Evolutionary conservation across 441 rosid species (phyloP), one percentile per base, ranked within the genome.

Genomic region (Flueggea neowawraea): DNA sequence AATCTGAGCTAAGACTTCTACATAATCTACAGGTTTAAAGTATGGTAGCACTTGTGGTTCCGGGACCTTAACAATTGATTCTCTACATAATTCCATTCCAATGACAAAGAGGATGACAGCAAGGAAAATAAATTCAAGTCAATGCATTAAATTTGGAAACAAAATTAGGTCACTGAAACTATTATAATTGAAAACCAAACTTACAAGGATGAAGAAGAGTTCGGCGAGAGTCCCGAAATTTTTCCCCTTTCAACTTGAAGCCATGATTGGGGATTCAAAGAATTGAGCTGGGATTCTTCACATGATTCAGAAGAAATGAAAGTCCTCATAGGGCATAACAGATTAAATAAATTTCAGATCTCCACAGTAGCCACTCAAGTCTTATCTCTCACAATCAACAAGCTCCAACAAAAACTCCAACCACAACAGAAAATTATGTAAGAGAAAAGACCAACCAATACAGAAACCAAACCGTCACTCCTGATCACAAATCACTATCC

Each of bases 191-290:
- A 55, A 41, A 61, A 61, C 31, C 44, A 31, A 13, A 78, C 97
- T 85, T 78, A 95, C 99, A 84, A 79, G 57, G 99, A 95, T 55
- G 95, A 77, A 33, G 85, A 79, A 57, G 80, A 64, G 52, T 77
- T 76, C 16, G 85, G 68, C n/a, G 88, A 74, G 4, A 79, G 53
- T 68, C 83, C 86, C 51, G 84, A 72, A 63, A 82, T 80, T 70
- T 91, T 95, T 74, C 98, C 99, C 75, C 98, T 85, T 73, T 95
- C 99, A 68, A 91, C 98, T 80, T 95, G 99, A 65, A 91, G 99
- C 99, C 99, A 95, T 57, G 98, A 88, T 81, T 95, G 98, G 8
- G 97, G 98, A 88, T 95, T 95, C 54, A 89, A 74, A 1, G 88
- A 83, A 82, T 85, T 67, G 69, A 85, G 82, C 67, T 88, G 91